A percentile compares a stretch with the other conserved stretches of the same genome.
These are phyloP conservation scores for Acanthamoeba royreba DNA, from an alignment of 208 protist species.

Conservation along the genomic window DNA sequence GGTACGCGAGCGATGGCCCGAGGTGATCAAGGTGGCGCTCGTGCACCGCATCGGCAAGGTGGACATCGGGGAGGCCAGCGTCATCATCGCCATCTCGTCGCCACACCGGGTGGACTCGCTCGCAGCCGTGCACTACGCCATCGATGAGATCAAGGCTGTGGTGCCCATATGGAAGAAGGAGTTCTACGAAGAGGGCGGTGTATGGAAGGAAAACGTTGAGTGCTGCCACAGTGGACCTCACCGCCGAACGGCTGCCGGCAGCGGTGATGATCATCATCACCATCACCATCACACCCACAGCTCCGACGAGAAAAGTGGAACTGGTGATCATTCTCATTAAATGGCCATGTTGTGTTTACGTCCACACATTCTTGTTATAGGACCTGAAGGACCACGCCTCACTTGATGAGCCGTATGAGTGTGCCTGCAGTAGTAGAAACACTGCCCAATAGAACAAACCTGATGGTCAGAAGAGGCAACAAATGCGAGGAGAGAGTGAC, in stretches of 20 bases:
- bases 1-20: slow-evolving; percentile 47
- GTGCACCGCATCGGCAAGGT: slow-evolving; percentile 69
- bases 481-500: not conserved
- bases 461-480: not conserved
- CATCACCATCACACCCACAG: not conserved
- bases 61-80: slow-evolving; percentile 54
- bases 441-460: too few species aligned
- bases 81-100: slow-evolving; percentile 76
- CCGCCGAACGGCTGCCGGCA: not conserved
- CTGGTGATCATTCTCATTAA: not conserved
- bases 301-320: not conserved
- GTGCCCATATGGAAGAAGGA: slow-evolving; percentile 85
- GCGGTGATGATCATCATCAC: not conserved
- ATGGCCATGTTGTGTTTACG: not conserved
- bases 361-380: not conserved
- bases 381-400: not conserved
- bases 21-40: slow-evolving; percentile 63
- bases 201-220: slow-evolving; percentile 78
- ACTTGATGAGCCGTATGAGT: not conserved
- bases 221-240: slow-evolving; percentile 56
- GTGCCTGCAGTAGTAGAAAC: not conserved
- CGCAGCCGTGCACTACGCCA: slow-evolving; percentile 71
- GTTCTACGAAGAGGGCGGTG: slow-evolving; percentile 60
- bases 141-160: slow-evolving; percentile 77
- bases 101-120: slow-evolving; percentile 74